These are phyloP conservation scores for Calycina marina DNA, from an alignment of 2,329 filamentous ascomycete genomes.

Conservation along the genomic window DNA sequence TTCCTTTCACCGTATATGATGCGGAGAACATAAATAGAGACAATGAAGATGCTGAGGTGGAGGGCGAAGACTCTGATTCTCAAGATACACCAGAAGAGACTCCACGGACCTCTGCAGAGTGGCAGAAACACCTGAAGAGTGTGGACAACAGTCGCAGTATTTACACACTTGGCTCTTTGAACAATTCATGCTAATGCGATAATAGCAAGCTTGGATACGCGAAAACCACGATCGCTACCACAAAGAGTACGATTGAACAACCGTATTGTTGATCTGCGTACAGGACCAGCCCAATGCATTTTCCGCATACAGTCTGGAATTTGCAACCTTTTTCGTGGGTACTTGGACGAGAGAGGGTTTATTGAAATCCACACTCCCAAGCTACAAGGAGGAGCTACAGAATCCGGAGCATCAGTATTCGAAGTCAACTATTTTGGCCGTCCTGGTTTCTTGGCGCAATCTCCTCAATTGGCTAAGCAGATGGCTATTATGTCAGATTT, in stretches of 20 bases:
- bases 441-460: conserved; percentile 77
- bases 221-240: conserved; percentile 15
- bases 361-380: conserved; percentile 93
- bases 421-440: conserved; percentile 84
- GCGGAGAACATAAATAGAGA: conserved; percentile 44
- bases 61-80: conserved; percentile 16
- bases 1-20: conserved; percentile 58
- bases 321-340: conserved; percentile 62
- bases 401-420: conserved; percentile 85
- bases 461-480: conserved; percentile 83
- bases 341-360: conserved; percentile 63
- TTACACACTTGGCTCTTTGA: too few species aligned
- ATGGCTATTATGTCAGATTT: conserved; percentile 87
- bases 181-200: conserved; percentile 2
- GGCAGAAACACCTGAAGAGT: not conserved
- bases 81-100: not conserved
- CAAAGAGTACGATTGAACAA: conserved; percentile 52
- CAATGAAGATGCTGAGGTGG: conserved; percentile 38
- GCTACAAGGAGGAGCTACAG: conserved; percentile 76
- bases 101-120: not conserved
- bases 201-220: conserved; percentile 14
- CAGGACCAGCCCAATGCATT: conserved; percentile 73
- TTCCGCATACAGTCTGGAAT: conserved; percentile 78
- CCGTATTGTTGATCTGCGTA: conserved; percentile 71
- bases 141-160: not conserved